Evolutionary conservation across 2,329 filamentous ascomycete species (phyloP).

Genomic region (Pseudogymnoascus sp.): DNA sequence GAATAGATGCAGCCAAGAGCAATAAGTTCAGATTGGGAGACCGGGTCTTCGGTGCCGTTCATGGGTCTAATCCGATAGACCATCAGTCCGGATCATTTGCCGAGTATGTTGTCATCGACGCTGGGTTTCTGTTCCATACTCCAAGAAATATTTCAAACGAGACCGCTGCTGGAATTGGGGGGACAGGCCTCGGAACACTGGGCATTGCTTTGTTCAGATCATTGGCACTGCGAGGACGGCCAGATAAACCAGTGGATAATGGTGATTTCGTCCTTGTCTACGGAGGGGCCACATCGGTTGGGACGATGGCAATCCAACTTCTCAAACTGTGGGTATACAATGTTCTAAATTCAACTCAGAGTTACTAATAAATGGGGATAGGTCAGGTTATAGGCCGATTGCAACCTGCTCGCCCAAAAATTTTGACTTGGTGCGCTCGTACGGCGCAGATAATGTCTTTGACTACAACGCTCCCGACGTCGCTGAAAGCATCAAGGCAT

Average conservation of each 20-base stretch:
- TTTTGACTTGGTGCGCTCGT: conserved; percentile 31
- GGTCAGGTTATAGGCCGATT: conserved; percentile 18
- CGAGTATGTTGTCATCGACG: conserved; percentile 23
- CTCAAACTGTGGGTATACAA: conserved; percentile 24
- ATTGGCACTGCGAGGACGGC: conserved; percentile 19
- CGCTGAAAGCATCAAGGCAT: conserved; percentile 29
- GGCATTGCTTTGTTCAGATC: conserved; percentile 20
- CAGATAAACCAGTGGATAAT: conserved; percentile 14
- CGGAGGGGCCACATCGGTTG: conserved; percentile 37
- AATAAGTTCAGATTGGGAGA: conserved; percentile 7
- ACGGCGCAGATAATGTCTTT: conserved; percentile 36
- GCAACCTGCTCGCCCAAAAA: conserved; percentile 33
- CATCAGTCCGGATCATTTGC: conserved; percentile 26
- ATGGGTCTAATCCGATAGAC: conserved; percentile 8
- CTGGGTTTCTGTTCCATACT: conserved; percentile 21
- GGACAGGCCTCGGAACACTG: conserved; percentile 14
- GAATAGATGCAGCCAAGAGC: conserved; percentile 15
- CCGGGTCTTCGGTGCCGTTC: conserved; percentile 25
- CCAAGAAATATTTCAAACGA: conserved; percentile 23
- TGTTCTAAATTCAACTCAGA: not conserved
- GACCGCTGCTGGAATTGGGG: conserved; percentile 23
- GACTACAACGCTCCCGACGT: conserved; percentile 33
- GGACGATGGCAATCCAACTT: conserved; percentile 37
- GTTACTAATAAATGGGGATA: not conserved
- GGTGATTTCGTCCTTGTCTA: conserved; percentile 33